Percentiles rank a stretch among this genome's conserved stretches.
Evolutionary conservation across 2,329 filamentous ascomycete genomes (phyloP).

Genomic region (Annulohypoxylon truncatum): DNA sequence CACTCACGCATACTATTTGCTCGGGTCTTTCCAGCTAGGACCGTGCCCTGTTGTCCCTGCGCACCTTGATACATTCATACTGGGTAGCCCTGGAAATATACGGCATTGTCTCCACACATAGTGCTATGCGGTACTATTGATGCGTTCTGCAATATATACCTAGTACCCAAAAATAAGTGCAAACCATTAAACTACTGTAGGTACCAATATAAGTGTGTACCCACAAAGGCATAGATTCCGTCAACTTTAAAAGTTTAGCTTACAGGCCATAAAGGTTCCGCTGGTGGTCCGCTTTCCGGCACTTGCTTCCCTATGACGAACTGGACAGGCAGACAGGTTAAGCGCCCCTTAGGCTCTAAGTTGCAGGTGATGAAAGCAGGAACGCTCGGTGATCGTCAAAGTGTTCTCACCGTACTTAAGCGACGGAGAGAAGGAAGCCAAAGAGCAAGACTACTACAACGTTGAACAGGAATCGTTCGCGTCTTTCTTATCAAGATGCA

Average conservation of each 20-base stretch:
- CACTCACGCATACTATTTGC: conserved; percentile 24
- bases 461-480: not conserved
- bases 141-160: not conserved
- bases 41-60: not conserved
- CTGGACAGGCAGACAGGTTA: conserved; percentile 4
- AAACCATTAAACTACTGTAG: conserved; percentile 8
- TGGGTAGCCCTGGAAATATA: too few species aligned
- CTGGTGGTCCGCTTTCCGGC: conserved; percentile 26
- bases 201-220: conserved; percentile 1
- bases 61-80: not conserved
- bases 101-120: not conserved
- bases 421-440: not conserved
- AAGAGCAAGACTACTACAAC: not conserved
- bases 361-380: conserved; percentile 26
- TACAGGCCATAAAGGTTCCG: conserved; percentile 5
- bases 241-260: conserved; percentile 22
- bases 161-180: not conserved
- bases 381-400: conserved; percentile 17
- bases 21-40: conserved; percentile 21
- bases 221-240: not conserved
- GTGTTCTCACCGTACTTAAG: conserved; percentile 6
- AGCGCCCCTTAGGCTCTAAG: not conserved
- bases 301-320: conserved; percentile 30
- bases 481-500: conserved; percentile 6
- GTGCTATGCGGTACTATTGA: not conserved